phyloP scores from a whole-genome alignment of 164 flowering plant genomes.

The Hamamelis virginiana region DNA sequence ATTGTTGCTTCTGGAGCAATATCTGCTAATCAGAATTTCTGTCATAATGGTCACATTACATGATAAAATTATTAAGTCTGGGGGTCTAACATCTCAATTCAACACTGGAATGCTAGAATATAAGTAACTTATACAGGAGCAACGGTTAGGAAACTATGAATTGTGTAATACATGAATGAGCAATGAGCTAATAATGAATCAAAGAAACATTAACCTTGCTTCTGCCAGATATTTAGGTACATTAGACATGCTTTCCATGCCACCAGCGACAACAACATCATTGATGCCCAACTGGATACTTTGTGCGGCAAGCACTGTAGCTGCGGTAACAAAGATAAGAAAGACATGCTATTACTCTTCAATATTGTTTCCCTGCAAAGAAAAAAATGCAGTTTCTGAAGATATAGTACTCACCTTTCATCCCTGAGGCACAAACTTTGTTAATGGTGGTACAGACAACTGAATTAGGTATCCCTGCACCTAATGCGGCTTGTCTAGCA shows the following conservation, averaged over 20 bases:
- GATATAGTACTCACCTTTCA: slow-evolving; percentile 60
- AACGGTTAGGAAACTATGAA: neutral
- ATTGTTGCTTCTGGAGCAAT: neutral
- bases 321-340: slow-evolving; percentile 33
- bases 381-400: neutral
- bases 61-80: neutral
- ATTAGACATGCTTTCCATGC: slow-evolving; percentile 98
- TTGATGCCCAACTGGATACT: slow-evolving; percentile 77
- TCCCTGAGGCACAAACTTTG: slow-evolving; percentile 94
- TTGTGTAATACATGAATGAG: neutral
- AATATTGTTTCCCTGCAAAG: neutral
- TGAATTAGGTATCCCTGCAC: slow-evolving; percentile 86
- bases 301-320: slow-evolving; percentile 88
- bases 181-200: neutral
- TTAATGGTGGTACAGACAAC: slow-evolving; percentile 86
- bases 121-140: too few relatives aligned
- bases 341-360: neutral
- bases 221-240: slow-evolving; percentile 75
- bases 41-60: neutral
- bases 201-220: slow-evolving; percentile 51
- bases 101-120: too few relatives aligned
- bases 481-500: slow-evolving; percentile 95
- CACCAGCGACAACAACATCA: slow-evolving; percentile 87
- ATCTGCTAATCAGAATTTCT: neutral
- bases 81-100: neutral